These are phyloP conservation scores for Leucocoprinus birnbaumii DNA, from an alignment of 768 basidiomycete species.

Conservation along the genomic window DNA sequence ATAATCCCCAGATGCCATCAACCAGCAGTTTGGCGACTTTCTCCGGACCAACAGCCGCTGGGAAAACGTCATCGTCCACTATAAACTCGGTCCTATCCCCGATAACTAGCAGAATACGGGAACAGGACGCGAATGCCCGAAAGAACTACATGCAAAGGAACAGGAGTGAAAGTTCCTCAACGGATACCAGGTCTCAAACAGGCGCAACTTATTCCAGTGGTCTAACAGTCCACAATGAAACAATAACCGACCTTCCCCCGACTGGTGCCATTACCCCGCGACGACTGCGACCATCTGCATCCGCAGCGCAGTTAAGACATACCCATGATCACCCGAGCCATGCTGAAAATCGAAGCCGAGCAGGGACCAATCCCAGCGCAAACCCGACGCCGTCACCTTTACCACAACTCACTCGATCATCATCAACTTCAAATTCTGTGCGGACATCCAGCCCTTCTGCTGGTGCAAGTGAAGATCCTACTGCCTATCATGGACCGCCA, in stretches of 20 bases:
- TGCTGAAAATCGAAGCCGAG: conserved; percentile 50
- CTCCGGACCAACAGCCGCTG: conserved; percentile 12
- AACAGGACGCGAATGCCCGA: conserved; percentile 84
- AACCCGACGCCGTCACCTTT: conserved; percentile 40
- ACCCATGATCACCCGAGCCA: conserved; percentile 33
- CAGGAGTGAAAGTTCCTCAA: conserved; percentile 79
- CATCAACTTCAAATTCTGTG: conserved; percentile 55
- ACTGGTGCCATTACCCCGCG: conserved; percentile 57
- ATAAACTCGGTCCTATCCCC: conserved; percentile 58
- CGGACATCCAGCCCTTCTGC: conserved; percentile 30
- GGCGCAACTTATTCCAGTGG: conserved; percentile 48
- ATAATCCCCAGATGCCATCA: conserved; percentile 27
- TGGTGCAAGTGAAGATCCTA: conserved; percentile 42
- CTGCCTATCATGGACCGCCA: conserved; percentile 60
- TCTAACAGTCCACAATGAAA: conserved; percentile 52
- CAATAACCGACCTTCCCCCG: conserved; percentile 43
- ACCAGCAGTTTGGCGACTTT: conserved; percentile 28
- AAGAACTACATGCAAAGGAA: conserved; percentile 82
- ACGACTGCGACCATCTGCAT: conserved; percentile 68
- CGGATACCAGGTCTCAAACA: conserved; percentile 66
- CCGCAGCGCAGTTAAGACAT: conserved; percentile 72
- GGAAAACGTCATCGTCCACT: not conserved
- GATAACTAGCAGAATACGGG: conserved; percentile 75
- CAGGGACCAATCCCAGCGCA: conserved; percentile 64
- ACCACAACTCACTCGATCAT: conserved; percentile 47